A percentile compares a stretch with the other conserved stretches of the same genome.
Conservation (phyloP, 1,284 basidiomycete species). For the Boletus hoseneyae region DNA sequence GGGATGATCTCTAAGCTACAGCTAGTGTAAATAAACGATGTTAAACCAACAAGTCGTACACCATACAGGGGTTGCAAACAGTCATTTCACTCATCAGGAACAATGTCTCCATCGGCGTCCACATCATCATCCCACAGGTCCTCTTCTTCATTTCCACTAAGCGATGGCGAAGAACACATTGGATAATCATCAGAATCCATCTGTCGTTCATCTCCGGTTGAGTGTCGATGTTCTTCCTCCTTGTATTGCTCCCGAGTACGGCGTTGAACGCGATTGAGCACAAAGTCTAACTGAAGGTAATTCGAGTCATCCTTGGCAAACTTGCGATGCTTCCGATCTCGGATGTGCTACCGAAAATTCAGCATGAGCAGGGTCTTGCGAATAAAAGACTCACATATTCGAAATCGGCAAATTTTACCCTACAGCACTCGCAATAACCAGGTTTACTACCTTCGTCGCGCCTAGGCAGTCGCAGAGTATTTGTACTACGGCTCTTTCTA, state of each 20-base stretch:
- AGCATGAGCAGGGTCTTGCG: constrained; percentile 2
- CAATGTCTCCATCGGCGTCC: constrained; percentile 22
- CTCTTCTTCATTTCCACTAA: constrained; percentile 16
- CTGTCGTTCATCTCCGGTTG: constrained; percentile 8
- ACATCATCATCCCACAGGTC: constrained; percentile 22
- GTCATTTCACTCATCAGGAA: constrained; percentile 20
- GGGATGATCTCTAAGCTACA: constrained; percentile 19
- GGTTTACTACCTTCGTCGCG: constrained; percentile 87
- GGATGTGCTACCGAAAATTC: constrained; percentile 63
- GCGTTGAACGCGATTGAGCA: constrained; percentile 74
- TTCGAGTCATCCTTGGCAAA: constrained; percentile 83
- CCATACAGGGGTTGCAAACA: constrained; percentile 8
- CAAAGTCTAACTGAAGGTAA: constrained; percentile 79
- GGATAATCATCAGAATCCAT: constrained; percentile 28
- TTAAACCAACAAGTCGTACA: constrained; percentile 27
- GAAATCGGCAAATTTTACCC: constrained; percentile 89
- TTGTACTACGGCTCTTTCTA: constrained; percentile 75
- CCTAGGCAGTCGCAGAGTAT: constrained; percentile 68
- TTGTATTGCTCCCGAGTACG: constrained; percentile 49
- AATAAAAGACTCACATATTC: constrained; percentile 56
- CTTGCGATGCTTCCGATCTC: constrained; percentile 74
- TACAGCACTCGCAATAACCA: constrained; percentile 98
- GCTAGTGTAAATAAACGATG: constrained; percentile 13
- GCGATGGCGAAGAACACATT: constrained; percentile 25
- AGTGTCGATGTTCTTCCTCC: constrained; percentile 22